These are phyloP conservation scores for Hanseniaspora taiwanica DNA, from an alignment of 805 yeast genomes.

Conservation along the genomic window DNA sequence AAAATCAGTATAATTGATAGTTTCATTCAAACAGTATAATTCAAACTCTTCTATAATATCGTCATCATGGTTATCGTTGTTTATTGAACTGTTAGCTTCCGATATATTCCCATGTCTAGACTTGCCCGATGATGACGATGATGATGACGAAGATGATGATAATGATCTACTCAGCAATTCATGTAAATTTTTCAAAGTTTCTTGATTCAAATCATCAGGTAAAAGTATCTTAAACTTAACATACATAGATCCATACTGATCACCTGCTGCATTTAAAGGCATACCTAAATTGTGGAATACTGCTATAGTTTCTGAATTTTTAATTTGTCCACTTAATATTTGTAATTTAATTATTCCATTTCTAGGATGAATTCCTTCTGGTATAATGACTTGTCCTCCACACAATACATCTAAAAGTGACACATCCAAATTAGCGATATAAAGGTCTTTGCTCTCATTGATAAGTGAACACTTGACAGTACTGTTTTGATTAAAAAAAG, in stretches of 20 bases:
- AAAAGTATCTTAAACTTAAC: conserved; percentile 45
- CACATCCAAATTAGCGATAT: conserved; percentile 28
- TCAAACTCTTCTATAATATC: conserved; percentile 16
- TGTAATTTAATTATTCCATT: conserved; percentile 30
- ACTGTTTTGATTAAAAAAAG: background rate
- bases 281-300: conserved; percentile 40
- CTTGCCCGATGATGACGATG: too few species aligned
- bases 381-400: conserved; percentile 37
- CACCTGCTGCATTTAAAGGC: conserved; percentile 32
- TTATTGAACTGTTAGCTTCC: too few species aligned
- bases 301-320: conserved; percentile 20
- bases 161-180: too few species aligned
- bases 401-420: conserved; percentile 41
- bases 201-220: conserved; percentile 27
- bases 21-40: conserved; percentile 9
- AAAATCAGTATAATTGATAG: background rate
- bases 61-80: conserved; percentile 11
- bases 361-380: conserved; percentile 14
- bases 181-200: conserved; percentile 8
- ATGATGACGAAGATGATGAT: too few species aligned
- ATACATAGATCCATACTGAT: conserved; percentile 38
- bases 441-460: conserved; percentile 33
- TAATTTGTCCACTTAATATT: conserved; percentile 38
- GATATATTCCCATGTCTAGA: too few species aligned
- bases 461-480: conserved; percentile 15